phyloP scores from a whole-genome alignment of 108 stramenopile species.

The Cylindrotheca fusiformis region DNA sequence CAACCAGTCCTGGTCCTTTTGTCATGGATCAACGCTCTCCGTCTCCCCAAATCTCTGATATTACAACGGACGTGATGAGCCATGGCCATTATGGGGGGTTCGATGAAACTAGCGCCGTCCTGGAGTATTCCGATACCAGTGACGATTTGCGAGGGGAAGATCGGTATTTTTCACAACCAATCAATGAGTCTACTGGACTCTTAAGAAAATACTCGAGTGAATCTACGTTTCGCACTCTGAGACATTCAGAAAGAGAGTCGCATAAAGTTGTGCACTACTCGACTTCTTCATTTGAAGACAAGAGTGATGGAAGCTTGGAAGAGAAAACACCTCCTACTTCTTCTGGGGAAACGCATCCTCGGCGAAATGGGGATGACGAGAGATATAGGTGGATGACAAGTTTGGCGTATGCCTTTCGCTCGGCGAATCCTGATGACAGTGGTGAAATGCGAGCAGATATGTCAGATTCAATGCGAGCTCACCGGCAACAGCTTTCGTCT shows the following conservation, averaged over 20 bases:
- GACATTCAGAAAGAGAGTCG: conserved; percentile 16
- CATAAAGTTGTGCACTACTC: conserved; percentile 13
- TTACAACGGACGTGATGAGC: conserved; percentile 35
- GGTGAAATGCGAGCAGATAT: background rate
- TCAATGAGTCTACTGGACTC: background rate
- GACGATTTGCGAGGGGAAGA: conserved; percentile 27
- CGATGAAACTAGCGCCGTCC: background rate
- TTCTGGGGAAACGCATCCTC: background rate
- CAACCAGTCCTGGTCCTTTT: background rate
- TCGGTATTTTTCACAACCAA: conserved; percentile 13
- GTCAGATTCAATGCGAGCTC: background rate
- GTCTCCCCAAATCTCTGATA: conserved; percentile 25
- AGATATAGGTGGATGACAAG: conserved; percentile 17
- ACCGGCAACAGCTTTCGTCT: conserved; percentile 7
- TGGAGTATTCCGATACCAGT: conserved; percentile 42
- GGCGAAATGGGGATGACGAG: conserved; percentile 2
- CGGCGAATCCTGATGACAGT: background rate
- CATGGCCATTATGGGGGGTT: too few relatives aligned
- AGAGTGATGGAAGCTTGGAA: background rate
- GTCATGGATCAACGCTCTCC: conserved; percentile 1
- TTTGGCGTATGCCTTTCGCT: conserved; percentile 25
- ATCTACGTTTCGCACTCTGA: conserved; percentile 25
- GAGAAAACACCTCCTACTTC: background rate
- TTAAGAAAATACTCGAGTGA: conserved; percentile 9
- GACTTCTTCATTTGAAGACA: background rate